Evolutionary conservation across 805 yeast genomes (phyloP).

Genomic region (Metschnikowia kofuensis): DNA sequence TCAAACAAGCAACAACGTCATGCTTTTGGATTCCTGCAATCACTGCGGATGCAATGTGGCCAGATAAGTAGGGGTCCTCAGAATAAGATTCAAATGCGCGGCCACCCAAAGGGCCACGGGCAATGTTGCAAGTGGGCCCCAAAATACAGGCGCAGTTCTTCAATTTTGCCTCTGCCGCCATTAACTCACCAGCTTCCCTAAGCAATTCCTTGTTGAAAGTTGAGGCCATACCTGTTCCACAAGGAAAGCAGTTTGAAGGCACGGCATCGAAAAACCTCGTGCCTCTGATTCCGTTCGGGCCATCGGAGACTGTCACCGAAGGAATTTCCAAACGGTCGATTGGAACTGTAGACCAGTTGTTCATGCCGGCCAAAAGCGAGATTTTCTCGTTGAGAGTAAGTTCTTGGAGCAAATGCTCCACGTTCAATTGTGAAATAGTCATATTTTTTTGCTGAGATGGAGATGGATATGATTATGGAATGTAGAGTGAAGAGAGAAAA

Average conservation of each 20-base stretch:
- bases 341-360: slow-evolving; percentile 15
- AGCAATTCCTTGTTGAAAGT: slow-evolving; percentile 53
- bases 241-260: slow-evolving; percentile 58
- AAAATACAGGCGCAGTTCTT: slow-evolving; percentile 50
- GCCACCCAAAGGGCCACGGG: slow-evolving; percentile 58
- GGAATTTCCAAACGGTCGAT: slow-evolving; percentile 18
- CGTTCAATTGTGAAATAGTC: background rate
- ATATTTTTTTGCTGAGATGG: background rate
- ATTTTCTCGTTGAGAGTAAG: slow-evolving; percentile 35
- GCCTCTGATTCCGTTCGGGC: slow-evolving; percentile 66
- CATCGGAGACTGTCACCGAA: slow-evolving; percentile 37
- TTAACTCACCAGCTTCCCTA: slow-evolving; percentile 46
- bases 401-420: slow-evolving; percentile 20
- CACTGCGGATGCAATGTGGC: slow-evolving; percentile 47
- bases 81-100: slow-evolving; percentile 61
- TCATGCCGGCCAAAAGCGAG: slow-evolving; percentile 34
- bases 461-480: background rate
- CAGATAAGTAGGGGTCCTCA: slow-evolving; percentile 55
- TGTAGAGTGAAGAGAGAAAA: background rate
- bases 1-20: slow-evolving; percentile 53
- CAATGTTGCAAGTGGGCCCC: slow-evolving; percentile 48
- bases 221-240: slow-evolving; percentile 59
- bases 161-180: slow-evolving; percentile 53
- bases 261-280: slow-evolving; percentile 49
- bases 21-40: slow-evolving; percentile 53